A percentile compares a stretch with the other conserved stretches of the same genome.
Conservation (phyloP, 176 grass and related monocot species). For the Oryza officinalis region DNA sequence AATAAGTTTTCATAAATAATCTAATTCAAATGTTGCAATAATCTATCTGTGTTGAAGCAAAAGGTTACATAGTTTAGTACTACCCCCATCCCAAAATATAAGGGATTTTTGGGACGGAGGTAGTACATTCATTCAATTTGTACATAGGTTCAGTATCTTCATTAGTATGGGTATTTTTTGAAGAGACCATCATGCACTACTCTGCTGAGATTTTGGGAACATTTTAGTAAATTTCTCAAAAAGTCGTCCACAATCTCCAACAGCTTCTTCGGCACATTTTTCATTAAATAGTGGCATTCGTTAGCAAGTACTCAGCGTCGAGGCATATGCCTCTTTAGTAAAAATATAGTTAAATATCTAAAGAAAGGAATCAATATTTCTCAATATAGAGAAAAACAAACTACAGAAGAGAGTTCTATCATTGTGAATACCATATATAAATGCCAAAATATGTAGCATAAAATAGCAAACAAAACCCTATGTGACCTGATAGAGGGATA, state of each 20-base stretch:
- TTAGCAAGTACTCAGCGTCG: neutral
- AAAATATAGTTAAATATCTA: neutral
- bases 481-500: slow-evolving; percentile 6
- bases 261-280: slow-evolving; percentile 6
- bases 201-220: slow-evolving; percentile 12
- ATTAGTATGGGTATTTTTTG: neutral
- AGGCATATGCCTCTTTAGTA: neutral
- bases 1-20: neutral
- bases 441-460: neutral
- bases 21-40: slow-evolving; percentile 19
- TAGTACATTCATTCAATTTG: neutral
- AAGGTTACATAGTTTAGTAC: neutral
- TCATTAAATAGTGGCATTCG: neutral
- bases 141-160: slow-evolving; percentile 6
- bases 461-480: slow-evolving; percentile 12
- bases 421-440: slow-evolving; percentile 7
- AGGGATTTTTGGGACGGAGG: too few relatives aligned
- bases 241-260: neutral
- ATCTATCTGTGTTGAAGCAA: neutral
- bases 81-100: too few relatives aligned
- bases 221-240: slow-evolving; percentile 5
- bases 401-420: neutral
- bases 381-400: slow-evolving; percentile 1
- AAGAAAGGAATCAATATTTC: neutral
- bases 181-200: neutral